Evolutionary conservation across 768 basidiomycete species (phyloP), one percentile per base, ranked within the genome.

Genomic region (Boletus speciosus): DNA sequence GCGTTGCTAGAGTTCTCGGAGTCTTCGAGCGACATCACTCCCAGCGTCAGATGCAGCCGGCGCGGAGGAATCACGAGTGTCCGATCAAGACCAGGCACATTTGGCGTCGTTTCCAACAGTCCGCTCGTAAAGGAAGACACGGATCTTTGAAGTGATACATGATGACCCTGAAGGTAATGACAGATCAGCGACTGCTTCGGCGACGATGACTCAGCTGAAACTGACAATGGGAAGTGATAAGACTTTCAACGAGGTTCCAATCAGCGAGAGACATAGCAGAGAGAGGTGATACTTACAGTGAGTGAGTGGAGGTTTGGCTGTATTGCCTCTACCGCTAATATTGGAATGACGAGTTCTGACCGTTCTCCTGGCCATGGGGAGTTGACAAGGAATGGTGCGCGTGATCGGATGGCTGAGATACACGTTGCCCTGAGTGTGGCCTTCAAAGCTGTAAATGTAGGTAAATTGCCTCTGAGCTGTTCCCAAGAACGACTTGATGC

Each of bases 21-120:
- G 16, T 65, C 58, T 7, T 69, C 66, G 34, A 90, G 81, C 0
- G 79, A 70, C 84, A 91, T 86, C 1, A 89, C 86, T 1, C 88
- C 88, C 2, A 91, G 71, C 0, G 88, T 90, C 52, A 90, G 69
- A 66, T 91, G 88, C 40, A 90, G 69, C n/a, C 87, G 67, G 10
- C 78, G 74, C 0, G 77, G 69, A 8, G 74, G 74, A 51, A 89
- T 76, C 49, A 86, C 67, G 59, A 90, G 81, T 3, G 79, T 75
- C 9, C 61, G 62, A 67, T 91, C 84, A 5, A 91, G 72, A 1
- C 89, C 89, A 0, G 74, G 65, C 58, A 58, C 52, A 48, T 52
- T 71, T 73, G 61, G 66, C 12, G 51, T 47, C 35, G 55, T 47
- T 25, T 48, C 54, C 1, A 72, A 34, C 40, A 70, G 41, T n/a